Percentiles rank a stretch among this genome's conserved stretches.
phyloP scores from a whole-genome alignment of 352 stramenopile genomes.

The Phytophthora pseudosyringae region DNA sequence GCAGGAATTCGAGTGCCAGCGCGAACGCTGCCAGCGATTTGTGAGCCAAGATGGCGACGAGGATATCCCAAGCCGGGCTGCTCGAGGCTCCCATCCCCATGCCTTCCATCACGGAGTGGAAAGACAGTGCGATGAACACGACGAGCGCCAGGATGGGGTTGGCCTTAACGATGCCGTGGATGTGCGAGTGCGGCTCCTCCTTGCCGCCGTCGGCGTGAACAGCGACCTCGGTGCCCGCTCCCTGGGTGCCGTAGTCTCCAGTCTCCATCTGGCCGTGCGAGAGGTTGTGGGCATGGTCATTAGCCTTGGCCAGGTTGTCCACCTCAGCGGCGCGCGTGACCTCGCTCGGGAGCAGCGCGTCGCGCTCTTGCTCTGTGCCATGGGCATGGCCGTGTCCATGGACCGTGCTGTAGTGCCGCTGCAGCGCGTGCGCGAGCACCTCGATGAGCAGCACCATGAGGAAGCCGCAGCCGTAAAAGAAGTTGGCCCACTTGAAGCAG shows the following conservation, averaged over 20 bases:
- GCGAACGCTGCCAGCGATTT: constrained; percentile 84
- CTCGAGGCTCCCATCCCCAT: constrained; percentile 79
- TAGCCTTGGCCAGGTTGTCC: constrained; percentile 11
- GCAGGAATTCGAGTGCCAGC: constrained; percentile 70
- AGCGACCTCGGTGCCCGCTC: constrained; percentile 6
- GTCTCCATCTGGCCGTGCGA: constrained; percentile 24
- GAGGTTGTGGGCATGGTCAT: constrained; percentile 7
- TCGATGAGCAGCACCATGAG: constrained; percentile 79
- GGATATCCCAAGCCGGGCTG: constrained; percentile 72
- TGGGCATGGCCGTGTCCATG: constrained; percentile 24
- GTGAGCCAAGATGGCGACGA: constrained; percentile 83
- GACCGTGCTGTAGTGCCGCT: constrained; percentile 47
- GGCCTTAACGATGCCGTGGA: constrained; percentile 65
- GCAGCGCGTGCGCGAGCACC: constrained; percentile 66
- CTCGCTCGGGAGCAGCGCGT: constrained; percentile 34
- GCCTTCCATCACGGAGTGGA: constrained; percentile 88
- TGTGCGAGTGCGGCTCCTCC: constrained; percentile 57
- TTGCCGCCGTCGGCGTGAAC: constrained; percentile 9
- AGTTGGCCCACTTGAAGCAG: constrained; percentile 82
- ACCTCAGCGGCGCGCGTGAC: constrained; percentile 20
- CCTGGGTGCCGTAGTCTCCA: constrained; percentile 38
- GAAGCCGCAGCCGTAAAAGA: constrained; percentile 83
- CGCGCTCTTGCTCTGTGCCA: constrained; percentile 26
- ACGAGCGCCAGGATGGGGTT: constrained; percentile 74
- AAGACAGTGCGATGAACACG: constrained; percentile 82